These are phyloP conservation scores for Bathelium albidoporum DNA, from an alignment of 495 filamentous ascomycete genomes.

Conservation along the genomic window DNA sequence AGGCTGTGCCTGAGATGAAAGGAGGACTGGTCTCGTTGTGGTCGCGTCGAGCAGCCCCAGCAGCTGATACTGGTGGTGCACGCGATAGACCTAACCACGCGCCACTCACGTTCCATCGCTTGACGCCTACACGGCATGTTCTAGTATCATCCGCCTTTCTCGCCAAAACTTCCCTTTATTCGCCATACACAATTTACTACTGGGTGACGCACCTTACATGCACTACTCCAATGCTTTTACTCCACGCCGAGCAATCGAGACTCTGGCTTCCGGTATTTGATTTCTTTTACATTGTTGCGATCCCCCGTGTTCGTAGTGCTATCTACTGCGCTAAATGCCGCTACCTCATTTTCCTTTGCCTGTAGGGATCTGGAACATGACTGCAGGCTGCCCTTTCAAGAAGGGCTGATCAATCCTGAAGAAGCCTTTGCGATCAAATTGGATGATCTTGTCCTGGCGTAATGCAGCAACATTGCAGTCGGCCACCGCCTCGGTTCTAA, in stretches of 20 bases:
- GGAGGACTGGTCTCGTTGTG: background rate
- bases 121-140: no score
- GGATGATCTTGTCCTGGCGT: slow-evolving; percentile 76
- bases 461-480: slow-evolving; percentile 70
- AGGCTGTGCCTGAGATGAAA: background rate
- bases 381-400: slow-evolving; percentile 32
- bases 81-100: background rate
- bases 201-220: no score
- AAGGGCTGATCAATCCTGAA: slow-evolving; percentile 64
- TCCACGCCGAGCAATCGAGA: background rate
- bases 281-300: background rate
- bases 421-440: slow-evolving; percentile 89
- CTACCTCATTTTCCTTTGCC: slow-evolving; percentile 19
- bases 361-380: slow-evolving; percentile 34
- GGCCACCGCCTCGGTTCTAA: slow-evolving; percentile 61
- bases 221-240: background rate
- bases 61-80: background rate
- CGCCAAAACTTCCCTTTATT: no score
- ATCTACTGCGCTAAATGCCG: background rate
- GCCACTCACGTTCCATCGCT: no score
- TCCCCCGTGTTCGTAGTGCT: background rate
- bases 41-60: background rate
- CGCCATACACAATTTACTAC: no score
- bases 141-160: no score
- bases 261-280: background rate